Base-by-base conservation (phyloP, 2,329 filamentous ascomycete species). In the Pleoardoris graminearum region DNA sequence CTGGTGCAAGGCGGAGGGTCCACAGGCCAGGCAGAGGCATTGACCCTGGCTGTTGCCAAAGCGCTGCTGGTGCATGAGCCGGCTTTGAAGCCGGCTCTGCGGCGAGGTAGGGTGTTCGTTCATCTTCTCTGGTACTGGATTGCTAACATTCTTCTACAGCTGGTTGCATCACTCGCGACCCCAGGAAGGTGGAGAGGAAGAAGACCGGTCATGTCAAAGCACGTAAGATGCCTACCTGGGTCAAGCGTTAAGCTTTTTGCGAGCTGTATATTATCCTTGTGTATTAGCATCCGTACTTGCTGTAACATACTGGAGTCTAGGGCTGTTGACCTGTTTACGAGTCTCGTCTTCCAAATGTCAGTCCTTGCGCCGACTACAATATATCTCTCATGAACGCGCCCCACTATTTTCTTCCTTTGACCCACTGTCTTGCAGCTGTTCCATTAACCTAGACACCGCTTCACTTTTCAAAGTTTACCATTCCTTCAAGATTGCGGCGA, bases 181-280 rank as follows among this genome's bases (percentile, higher is more conserved):
- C 87, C 52, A 91, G 93, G 78, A 86, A 82, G 69, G 95, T 99
- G 63, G 94, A 99, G 79, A 93, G 94, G 75, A 99, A 99, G 87
- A 97, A 99, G 84, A 85, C 91, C 51, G 95, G 94, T 64, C 90
- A 91, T 70, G 77, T 96, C 78, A 99, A 99, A 83, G 93, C 94
- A 53, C 89, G 94, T 77, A 99, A 99, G 86, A 95, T 89, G 85
- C 93, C 93, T 55, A 84, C 94, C 67, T 99, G 95, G 94, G 92
- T 97, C 82, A 97, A 97, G 85, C 80, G 85, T 73, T 87, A 61
- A 71, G 55, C 7, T 21, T 19, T 37, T 19, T 17, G 33, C 16
- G 33, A 21, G 22, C 8, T 47, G 44, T 47, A 47, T 29, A 47
- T 37, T 47, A 38, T 47, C 33, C 23, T 21, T 47, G 44, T 47